These are phyloP conservation scores for Wickerhamomyces queroliae DNA, from an alignment of 805 yeast species.

Conservation along the genomic window DNA sequence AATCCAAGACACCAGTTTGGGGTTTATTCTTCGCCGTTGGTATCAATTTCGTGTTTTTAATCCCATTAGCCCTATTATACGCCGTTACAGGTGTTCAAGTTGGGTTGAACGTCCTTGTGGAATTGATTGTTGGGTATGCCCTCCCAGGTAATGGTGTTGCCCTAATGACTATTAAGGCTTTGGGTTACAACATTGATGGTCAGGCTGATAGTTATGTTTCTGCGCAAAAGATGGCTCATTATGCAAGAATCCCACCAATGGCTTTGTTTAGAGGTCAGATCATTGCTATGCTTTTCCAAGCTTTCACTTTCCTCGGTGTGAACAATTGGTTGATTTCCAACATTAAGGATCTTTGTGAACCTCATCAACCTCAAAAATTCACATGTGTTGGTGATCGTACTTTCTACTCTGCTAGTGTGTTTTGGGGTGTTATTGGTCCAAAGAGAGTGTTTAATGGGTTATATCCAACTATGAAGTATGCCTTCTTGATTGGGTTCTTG, in stretches of 20 bases:
- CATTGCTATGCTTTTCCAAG: not conserved
- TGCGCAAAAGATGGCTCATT: not conserved
- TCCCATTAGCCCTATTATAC: constrained; percentile 40
- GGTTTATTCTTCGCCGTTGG: constrained; percentile 44
- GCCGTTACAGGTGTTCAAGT: constrained; percentile 41
- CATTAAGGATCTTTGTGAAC: not conserved
- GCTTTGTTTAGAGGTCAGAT: constrained; percentile 1
- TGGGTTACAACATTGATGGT: not conserved
- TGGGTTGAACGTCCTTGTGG: constrained; percentile 46
- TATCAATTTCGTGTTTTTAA: constrained; percentile 39
- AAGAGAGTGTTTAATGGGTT: constrained; percentile 46
- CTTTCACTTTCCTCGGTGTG: not conserved
- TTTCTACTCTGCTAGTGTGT: constrained; percentile 31
- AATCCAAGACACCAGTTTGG: constrained; percentile 48
- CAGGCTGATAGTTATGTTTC: not conserved
- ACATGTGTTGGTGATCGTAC: constrained; percentile 29
- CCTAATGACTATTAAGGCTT: constrained; percentile 39
- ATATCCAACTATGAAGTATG: constrained; percentile 58
- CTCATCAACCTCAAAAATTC: not conserved
- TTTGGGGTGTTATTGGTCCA: constrained; percentile 52
- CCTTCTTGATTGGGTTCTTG: constrained; percentile 50
- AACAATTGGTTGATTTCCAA: not conserved
- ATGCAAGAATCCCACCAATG: not conserved
- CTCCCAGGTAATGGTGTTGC: constrained; percentile 49
- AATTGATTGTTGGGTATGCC: constrained; percentile 48